Conservation (phyloP, 257 asterid species). For the Haberlea rhodopensis region DNA sequence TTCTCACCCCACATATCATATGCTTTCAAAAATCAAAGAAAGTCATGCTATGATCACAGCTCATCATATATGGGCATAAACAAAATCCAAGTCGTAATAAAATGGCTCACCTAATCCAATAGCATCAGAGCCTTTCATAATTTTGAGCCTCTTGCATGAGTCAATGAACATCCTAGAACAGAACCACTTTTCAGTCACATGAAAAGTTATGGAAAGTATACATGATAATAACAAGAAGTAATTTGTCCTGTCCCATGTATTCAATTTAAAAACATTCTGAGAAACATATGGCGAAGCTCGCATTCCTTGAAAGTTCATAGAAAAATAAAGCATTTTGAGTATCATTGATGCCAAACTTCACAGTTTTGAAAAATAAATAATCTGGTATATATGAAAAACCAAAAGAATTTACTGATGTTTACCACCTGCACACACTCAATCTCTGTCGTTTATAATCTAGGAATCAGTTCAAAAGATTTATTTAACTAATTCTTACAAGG, state of each 20-base stretch:
- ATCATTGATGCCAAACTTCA: not conserved
- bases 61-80: not conserved
- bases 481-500: not conserved
- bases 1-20: not conserved
- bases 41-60: not conserved
- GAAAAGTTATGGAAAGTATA: not conserved
- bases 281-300: too few species aligned
- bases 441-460: too few species aligned
- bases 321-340: not conserved
- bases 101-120: constrained; percentile 61
- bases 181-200: constrained; percentile 3
- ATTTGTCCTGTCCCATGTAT: not conserved
- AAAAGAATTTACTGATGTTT: too few species aligned
- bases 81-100: not conserved
- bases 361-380: too few species aligned
- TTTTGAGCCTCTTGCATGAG: constrained; percentile 71
- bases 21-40: not conserved
- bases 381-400: not conserved
- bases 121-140: constrained; percentile 83
- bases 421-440: too few species aligned
- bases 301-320: too few species aligned
- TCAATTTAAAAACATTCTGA: not conserved
- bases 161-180: constrained; percentile 62
- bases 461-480: too few species aligned
- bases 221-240: too few species aligned